Conservation (phyloP, 768 basidiomycete species). For the Coprinopsis sp. region DNA sequence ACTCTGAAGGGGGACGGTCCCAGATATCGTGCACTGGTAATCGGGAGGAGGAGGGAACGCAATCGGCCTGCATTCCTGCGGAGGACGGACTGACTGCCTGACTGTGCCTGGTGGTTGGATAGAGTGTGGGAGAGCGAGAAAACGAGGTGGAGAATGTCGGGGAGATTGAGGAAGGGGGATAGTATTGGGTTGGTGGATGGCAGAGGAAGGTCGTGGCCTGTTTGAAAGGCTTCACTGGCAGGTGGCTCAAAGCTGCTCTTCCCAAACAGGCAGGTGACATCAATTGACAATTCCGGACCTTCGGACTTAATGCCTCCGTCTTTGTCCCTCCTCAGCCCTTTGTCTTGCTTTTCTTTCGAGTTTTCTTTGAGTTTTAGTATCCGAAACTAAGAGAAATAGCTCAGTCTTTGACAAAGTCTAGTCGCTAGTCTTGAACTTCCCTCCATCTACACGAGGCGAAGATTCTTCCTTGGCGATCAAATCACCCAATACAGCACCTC, state of each 20-base stretch:
- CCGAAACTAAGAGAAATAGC: slow-evolving; percentile 18
- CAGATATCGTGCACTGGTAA: slow-evolving; percentile 6
- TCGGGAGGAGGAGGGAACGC: slow-evolving; percentile 10
- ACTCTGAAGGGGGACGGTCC: too few species aligned
- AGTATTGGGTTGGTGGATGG: slow-evolving; percentile 7
- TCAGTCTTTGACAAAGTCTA: too few species aligned
- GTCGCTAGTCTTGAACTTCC: too few species aligned
- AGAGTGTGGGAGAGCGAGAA: slow-evolving; percentile 6
- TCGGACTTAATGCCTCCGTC: slow-evolving; percentile 16
- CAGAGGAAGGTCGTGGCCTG: slow-evolving; percentile 13
- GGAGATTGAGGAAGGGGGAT: slow-evolving; percentile 8
- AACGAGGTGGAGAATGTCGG: slow-evolving; percentile 3
- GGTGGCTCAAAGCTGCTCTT: slow-evolving; percentile 30
- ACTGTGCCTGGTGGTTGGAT: slow-evolving; percentile 2
- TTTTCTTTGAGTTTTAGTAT: not conserved
- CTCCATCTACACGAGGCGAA: too few species aligned
- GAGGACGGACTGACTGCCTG: slow-evolving; percentile 8
- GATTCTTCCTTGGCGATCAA: too few species aligned
- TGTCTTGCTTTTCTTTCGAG: not conserved
- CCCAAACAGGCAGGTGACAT: slow-evolving; percentile 14
- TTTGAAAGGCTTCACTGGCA: slow-evolving; percentile 29
- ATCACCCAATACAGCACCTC: too few species aligned
- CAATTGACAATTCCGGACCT: slow-evolving; percentile 6
- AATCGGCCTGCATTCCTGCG: slow-evolving; percentile 15
- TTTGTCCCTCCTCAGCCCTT: slow-evolving; percentile 12